Conservation (phyloP, 2,329 filamentous ascomycete genomes). For the Phymatotrichopsis omnivora region DNA sequence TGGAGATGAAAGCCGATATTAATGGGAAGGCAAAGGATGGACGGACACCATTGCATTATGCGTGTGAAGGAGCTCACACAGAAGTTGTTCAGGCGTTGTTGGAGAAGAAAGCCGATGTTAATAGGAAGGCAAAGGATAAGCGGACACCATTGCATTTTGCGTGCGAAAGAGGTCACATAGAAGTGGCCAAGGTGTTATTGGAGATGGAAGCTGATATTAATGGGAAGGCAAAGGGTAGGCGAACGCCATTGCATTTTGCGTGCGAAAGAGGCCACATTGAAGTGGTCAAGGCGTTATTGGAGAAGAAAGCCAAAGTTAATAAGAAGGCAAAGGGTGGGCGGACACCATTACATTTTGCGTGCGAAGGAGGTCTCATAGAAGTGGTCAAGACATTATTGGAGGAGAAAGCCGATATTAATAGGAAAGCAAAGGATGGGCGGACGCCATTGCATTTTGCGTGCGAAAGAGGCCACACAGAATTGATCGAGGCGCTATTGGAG, state of each 20-base stretch:
- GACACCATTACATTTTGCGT: no score
- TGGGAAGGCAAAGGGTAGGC: neutral
- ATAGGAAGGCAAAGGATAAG: neutral
- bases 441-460: slow-evolving; percentile 10
- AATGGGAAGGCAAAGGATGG: no score
- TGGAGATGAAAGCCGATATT: neutral
- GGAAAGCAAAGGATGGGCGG: slow-evolving; percentile 9
- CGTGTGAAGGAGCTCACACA: neutral
- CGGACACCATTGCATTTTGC: slow-evolving; percentile 5
- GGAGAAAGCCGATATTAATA: neutral
- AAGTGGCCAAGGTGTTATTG: neutral
- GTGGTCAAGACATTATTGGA: neutral
- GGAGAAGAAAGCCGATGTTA: neutral
- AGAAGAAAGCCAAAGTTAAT: neutral
- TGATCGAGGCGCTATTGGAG: neutral
- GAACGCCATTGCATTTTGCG: neutral
- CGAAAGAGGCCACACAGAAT: neutral
- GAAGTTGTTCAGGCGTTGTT: neutral
- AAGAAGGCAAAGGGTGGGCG: neutral
- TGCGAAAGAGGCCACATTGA: neutral
- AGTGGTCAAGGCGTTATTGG: neutral
- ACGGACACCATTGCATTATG: slow-evolving; percentile 8
- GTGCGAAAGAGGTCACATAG: neutral
- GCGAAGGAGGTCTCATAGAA: no score
- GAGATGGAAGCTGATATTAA: neutral